These are phyloP conservation scores for Ochromonas danica DNA, from an alignment of 108 stramenopile species.

Conservation along the genomic window DNA sequence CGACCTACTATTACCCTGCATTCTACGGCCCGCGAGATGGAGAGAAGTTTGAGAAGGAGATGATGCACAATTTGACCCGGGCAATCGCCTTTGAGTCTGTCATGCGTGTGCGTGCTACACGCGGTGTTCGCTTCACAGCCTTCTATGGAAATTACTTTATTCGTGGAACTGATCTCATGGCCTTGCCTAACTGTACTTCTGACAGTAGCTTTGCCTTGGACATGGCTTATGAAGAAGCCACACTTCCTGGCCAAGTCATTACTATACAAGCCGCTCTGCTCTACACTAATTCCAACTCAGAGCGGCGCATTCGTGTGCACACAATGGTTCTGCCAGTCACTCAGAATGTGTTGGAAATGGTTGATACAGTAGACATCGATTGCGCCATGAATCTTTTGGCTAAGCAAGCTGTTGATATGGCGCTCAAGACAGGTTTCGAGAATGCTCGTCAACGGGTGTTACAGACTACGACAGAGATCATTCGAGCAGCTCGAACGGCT, in stretches of 20 bases:
- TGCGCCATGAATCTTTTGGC: conserved; percentile 71
- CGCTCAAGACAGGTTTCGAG: conserved; percentile 79
- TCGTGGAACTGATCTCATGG: conserved; percentile 91
- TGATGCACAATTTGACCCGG: conserved; percentile 71
- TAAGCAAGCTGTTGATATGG: conserved; percentile 85
- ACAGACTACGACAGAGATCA: conserved; percentile 72
- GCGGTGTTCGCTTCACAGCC: conserved; percentile 86
- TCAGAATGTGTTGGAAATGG: conserved; percentile 65
- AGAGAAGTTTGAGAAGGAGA: conserved; percentile 71
- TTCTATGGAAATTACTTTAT: conserved; percentile 97
- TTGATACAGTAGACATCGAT: conserved; percentile 74
- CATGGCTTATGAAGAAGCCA: conserved; percentile 83
- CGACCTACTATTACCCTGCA: conserved; percentile 79
- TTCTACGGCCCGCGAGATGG: conserved; percentile 75
- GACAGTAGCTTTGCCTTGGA: conserved; percentile 91
- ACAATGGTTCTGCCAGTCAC: conserved; percentile 86
- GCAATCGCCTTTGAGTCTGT: conserved; percentile 92
- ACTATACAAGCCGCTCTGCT: conserved; percentile 91
- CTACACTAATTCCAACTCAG: conserved; percentile 88
- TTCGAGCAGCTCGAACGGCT: conserved; percentile 67
- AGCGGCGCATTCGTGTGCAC: conserved; percentile 94
- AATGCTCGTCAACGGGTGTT: conserved; percentile 80
- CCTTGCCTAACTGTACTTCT: conserved; percentile 85
- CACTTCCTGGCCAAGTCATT: conserved; percentile 69
- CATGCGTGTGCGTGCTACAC: conserved; percentile 89